A percentile compares a stretch with the other conserved stretches of the same genome.
phyloP scores from a whole-genome alignment of 371 early-diverging fungal genomes.

The Blakeslea trispora region DNA sequence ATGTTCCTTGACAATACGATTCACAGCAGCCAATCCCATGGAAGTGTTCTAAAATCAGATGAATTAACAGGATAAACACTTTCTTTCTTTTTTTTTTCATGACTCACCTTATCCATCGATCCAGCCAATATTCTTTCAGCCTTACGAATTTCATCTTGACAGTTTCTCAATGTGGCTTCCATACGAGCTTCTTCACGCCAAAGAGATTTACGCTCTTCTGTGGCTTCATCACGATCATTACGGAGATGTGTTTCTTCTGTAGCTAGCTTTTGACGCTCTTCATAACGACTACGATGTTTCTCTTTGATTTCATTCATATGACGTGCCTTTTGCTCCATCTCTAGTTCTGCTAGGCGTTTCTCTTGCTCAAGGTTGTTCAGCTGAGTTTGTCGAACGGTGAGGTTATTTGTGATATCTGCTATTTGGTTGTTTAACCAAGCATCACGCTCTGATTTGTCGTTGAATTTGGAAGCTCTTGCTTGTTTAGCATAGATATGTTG shows the following conservation, averaged over 20 bases:
- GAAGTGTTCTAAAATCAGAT: constrained; percentile 53
- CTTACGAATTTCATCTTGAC: constrained; percentile 74
- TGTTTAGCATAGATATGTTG: constrained; percentile 79
- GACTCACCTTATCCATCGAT: constrained; percentile 83
- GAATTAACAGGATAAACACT: not conserved
- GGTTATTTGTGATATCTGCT: constrained; percentile 53
- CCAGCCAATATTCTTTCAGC: constrained; percentile 73
- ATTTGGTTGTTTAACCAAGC: constrained; percentile 74
- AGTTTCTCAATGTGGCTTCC: constrained; percentile 66
- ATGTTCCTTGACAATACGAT: constrained; percentile 62
- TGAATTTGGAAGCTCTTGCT: constrained; percentile 79
- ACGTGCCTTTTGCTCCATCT: constrained; percentile 30
- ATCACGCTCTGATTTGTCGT: constrained; percentile 72
- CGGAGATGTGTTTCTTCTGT: constrained; percentile 29
- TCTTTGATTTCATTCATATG: constrained; percentile 49
- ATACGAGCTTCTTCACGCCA: constrained; percentile 93
- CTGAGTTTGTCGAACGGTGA: constrained; percentile 56
- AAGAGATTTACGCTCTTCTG: constrained; percentile 75
- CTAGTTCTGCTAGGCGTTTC: constrained; percentile 20
- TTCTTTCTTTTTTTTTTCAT: no score
- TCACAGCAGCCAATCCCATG: constrained; percentile 74
- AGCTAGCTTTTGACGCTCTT: constrained; percentile 33
- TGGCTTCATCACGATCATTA: constrained; percentile 60
- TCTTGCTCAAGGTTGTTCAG: constrained; percentile 35
- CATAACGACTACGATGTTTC: constrained; percentile 42